Percentiles rank a stretch among this genome's conserved stretches.
These are phyloP conservation scores for Murraya koenigii DNA, from an alignment of 345 rosid genomes.

Conservation along the genomic window DNA sequence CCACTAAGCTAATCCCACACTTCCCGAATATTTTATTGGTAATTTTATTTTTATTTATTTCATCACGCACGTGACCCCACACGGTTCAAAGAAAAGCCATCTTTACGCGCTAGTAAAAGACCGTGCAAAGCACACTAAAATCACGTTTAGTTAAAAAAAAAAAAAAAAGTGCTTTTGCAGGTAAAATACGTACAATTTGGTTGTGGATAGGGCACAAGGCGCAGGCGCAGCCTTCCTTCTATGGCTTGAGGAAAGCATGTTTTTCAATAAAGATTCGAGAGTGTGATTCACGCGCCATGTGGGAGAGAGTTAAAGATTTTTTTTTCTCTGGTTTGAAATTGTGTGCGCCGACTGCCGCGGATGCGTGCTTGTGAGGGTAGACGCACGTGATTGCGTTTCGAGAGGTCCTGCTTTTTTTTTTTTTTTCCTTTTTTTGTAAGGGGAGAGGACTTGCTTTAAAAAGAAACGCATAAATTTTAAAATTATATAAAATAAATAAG, in stretches of 20 bases:
- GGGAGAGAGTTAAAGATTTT: background rate
- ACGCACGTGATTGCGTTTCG: background rate
- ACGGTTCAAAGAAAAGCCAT: too few relatives aligned
- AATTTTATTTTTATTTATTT: too few relatives aligned
- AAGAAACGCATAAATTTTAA: too few relatives aligned
- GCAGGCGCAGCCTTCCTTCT: background rate
- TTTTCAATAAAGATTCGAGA: constrained; percentile 3
- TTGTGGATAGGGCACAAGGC: background rate
- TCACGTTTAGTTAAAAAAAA: too few relatives aligned
- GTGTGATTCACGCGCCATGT: background rate
- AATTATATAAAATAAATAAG: too few relatives aligned
- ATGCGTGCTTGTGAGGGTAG: background rate
- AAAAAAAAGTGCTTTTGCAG: background rate
- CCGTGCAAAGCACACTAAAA: too few relatives aligned
- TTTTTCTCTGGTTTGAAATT: background rate
- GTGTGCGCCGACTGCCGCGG: background rate
- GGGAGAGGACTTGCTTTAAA: too few relatives aligned
- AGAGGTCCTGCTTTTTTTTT: background rate
- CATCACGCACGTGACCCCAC: too few relatives aligned
- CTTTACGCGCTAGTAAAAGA: too few relatives aligned
- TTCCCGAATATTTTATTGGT: too few relatives aligned
- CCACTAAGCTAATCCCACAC: too few relatives aligned
- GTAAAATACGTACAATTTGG: background rate
- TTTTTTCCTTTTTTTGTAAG: too few relatives aligned
- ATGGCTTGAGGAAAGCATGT: background rate